phyloP scores from a whole-genome alignment of 140 eudicot species.

The Oenanthe javanica region DNA sequence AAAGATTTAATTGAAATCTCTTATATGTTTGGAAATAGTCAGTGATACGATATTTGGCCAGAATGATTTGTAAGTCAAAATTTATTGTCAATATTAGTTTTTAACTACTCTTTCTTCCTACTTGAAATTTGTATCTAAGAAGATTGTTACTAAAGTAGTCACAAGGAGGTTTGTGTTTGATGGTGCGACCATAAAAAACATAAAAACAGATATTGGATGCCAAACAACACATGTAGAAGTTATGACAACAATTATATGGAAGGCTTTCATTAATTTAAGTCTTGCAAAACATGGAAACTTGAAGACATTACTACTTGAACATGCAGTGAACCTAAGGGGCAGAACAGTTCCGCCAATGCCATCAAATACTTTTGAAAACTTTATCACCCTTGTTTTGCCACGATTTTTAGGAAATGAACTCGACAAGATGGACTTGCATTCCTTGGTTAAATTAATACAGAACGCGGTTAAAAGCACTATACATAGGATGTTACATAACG shows the following conservation, averaged over 20 bases:
- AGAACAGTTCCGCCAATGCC: background rate
- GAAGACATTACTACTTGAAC: background rate
- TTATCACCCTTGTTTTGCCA: too few species aligned
- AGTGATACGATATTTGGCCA: too few species aligned
- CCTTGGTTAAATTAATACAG: background rate
- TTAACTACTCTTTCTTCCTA: too few species aligned
- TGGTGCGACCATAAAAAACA: background rate
- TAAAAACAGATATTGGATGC: background rate
- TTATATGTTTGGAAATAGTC: too few species aligned
- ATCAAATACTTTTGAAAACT: background rate
- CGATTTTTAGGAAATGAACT: background rate
- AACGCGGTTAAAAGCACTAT: background rate
- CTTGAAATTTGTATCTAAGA: background rate
- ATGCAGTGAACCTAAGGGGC: slow-evolving; percentile 1
- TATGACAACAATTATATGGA: slow-evolving; percentile 11
- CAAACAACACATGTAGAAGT: slow-evolving; percentile 9
- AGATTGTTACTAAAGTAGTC: background rate
- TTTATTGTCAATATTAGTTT: too few species aligned
- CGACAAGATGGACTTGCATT: background rate
- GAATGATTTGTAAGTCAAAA: too few species aligned
- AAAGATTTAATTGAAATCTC: background rate
- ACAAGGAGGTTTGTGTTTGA: slow-evolving; percentile 7
- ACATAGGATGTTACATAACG: background rate
- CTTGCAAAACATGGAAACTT: background rate
- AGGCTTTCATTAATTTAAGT: background rate